phyloP scores from a whole-genome alignment of 139 green algal genomes.

The Parachlorella kessleri region DNA sequence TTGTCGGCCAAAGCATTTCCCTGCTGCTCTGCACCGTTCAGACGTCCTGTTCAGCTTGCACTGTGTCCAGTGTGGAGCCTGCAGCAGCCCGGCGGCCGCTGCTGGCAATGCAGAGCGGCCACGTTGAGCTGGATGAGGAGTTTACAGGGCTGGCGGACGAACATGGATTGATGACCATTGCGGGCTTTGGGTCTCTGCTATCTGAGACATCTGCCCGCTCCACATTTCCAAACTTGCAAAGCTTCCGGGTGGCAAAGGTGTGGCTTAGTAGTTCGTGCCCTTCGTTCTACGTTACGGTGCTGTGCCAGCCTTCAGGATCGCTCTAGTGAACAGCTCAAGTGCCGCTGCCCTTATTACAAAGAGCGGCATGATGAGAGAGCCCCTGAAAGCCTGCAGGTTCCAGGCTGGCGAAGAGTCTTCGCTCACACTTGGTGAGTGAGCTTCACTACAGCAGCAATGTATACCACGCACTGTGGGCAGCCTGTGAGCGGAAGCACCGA shows the following conservation, averaged over 20 bases:
- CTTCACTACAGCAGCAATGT: not conserved
- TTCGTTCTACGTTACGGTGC: too few relatives aligned
- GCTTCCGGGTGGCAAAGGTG: slow-evolving; percentile 71
- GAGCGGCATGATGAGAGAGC: too few relatives aligned
- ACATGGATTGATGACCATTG: slow-evolving; percentile 68
- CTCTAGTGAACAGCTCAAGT: too few relatives aligned
- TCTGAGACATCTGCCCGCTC: slow-evolving; percentile 56
- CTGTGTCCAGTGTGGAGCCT: too few relatives aligned
- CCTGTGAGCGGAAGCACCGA: too few relatives aligned
- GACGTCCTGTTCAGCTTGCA: too few relatives aligned
- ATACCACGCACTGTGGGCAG: not conserved
- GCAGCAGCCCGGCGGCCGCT: too few relatives aligned
- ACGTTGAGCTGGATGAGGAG: slow-evolving; percentile 50
- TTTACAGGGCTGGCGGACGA: slow-evolving; percentile 47
- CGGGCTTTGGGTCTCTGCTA: slow-evolving; percentile 80
- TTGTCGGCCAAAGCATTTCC: too few relatives aligned
- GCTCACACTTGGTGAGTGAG: slow-evolving; percentile 60
- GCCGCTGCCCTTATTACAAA: too few relatives aligned
- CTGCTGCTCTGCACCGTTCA: too few relatives aligned
- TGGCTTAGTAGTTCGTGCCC: not conserved
- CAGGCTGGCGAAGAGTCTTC: slow-evolving; percentile 86
- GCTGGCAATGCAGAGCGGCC: not conserved
- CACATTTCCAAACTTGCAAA: slow-evolving; percentile 83
- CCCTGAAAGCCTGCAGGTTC: too few relatives aligned
- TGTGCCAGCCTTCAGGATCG: too few relatives aligned